phyloP scores from a whole-genome alignment of 1,284 basidiomycete species.

The Melampsora larici-populina region DNA sequence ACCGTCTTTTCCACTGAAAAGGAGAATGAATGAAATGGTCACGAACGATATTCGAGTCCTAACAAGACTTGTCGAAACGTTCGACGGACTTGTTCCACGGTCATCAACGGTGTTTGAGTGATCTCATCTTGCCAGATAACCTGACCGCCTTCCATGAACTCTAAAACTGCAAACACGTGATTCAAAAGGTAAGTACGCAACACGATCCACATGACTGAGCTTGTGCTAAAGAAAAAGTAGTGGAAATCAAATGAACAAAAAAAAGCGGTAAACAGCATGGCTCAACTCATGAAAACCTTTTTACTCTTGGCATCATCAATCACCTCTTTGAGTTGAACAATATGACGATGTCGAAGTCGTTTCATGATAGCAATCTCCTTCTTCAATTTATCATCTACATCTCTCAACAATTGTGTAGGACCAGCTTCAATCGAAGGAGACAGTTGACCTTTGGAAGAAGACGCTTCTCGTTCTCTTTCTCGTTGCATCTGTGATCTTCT shows the following conservation, averaged over 20 bases:
- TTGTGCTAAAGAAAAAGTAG: neutral
- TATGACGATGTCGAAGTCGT: conserved; percentile 84
- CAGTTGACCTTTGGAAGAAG: neutral
- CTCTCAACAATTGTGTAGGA: conserved; percentile 19
- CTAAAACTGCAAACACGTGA: conserved; percentile 66
- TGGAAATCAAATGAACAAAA: no score
- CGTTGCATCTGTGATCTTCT: conserved; percentile 40
- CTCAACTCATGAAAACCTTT: conserved; percentile 83
- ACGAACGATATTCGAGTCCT: conserved; percentile 85
- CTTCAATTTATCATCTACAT: conserved; percentile 70
- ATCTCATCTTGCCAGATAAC: conserved; percentile 67
- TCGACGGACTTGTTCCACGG: conserved; percentile 74
- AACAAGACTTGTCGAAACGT: conserved; percentile 89
- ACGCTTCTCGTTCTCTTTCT: conserved; percentile 11
- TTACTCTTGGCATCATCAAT: conserved; percentile 87
- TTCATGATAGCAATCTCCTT: conserved; percentile 98
- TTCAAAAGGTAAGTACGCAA: conserved; percentile 41
- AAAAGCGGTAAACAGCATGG: neutral
- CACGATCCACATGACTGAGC: neutral
- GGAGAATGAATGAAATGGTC: conserved; percentile 20
- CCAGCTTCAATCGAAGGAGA: neutral
- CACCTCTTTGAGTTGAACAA: conserved; percentile 87
- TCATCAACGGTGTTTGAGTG: conserved; percentile 64
- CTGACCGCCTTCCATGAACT: conserved; percentile 91
- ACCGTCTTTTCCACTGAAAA: conserved; percentile 7